Percentiles rank a stretch among this genome's conserved stretches.
Evolutionary conservation across 2,329 filamentous ascomycete species (phyloP).

Genomic region (Trichophaea hybrida): DNA sequence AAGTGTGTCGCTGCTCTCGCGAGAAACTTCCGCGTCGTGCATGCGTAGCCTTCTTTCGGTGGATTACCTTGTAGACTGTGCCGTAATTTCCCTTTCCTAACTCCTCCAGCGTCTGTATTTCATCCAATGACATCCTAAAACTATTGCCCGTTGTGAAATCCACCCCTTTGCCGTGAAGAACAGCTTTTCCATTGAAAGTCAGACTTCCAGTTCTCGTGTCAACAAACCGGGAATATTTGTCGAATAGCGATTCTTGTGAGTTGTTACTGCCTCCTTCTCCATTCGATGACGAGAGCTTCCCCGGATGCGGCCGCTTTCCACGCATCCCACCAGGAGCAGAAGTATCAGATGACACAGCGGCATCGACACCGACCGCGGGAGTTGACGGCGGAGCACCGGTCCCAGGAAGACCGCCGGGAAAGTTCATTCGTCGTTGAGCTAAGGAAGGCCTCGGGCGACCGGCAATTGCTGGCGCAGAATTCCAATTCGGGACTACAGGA

Average conservation of each 20-base stretch:
- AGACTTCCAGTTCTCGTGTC: conserved; percentile 83
- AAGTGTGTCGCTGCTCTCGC: conserved; percentile 40
- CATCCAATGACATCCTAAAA: conserved; percentile 89
- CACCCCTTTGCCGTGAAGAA: conserved; percentile 76
- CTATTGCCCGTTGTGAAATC: conserved; percentile 80
- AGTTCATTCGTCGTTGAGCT: conserved; percentile 3
- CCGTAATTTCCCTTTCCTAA: conserved; percentile 97
- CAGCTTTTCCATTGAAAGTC: conserved; percentile 83
- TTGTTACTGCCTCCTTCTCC: conserved; percentile 18
- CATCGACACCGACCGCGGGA: conserved; percentile 11
- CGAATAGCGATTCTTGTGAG: conserved; percentile 38
- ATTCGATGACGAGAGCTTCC: not conserved
- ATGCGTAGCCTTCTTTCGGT: conserved; percentile 43
- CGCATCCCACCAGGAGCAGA: conserved; percentile 10
- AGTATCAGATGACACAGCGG: conserved; percentile 16
- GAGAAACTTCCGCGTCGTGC: not conserved
- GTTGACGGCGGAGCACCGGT: conserved; percentile 18
- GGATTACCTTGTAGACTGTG: conserved; percentile 90
- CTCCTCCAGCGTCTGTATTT: conserved; percentile 85
- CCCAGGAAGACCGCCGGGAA: conserved; percentile 9
- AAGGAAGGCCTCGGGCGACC: conserved; percentile 31
- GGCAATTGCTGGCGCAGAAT: conserved; percentile 37
- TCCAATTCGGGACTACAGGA: conserved; percentile 30
- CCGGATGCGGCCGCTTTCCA: conserved; percentile 17
- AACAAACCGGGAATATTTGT: conserved; percentile 65